Conservation (phyloP, 2,329 filamentous ascomycete genomes). For the Kalaharituber pfeilii region DNA sequence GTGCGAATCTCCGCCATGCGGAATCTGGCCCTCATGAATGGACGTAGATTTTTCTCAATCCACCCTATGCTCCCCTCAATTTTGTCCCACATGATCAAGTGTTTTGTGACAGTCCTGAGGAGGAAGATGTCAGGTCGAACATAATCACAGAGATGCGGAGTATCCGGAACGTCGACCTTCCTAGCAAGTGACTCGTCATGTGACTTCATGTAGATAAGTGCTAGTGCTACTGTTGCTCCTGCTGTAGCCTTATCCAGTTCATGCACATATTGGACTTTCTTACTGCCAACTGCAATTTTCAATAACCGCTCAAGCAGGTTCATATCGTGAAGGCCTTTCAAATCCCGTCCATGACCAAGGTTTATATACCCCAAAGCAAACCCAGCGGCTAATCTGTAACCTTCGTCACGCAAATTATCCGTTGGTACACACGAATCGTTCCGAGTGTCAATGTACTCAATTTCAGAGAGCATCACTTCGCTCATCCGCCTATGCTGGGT, state of each 20-base stretch:
- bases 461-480: constrained; percentile 95
- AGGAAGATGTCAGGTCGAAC: constrained; percentile 85
- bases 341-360: constrained; percentile 70
- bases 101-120: constrained; percentile 70
- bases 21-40: constrained; percentile 45
- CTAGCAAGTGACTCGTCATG: constrained; percentile 70
- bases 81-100: constrained; percentile 80
- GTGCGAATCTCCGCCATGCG: constrained; percentile 42
- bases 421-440: constrained; percentile 52
- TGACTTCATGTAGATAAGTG: constrained; percentile 94
- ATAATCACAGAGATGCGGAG: constrained; percentile 82
- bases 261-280: constrained; percentile 82
- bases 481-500: constrained; percentile 97
- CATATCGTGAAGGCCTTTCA: constrained; percentile 87
- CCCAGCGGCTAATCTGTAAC: constrained; percentile 86
- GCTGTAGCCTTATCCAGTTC: constrained; percentile 83
- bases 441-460: constrained; percentile 63
- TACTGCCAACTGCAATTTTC: constrained; percentile 67
- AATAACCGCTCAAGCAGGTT: constrained; percentile 75
- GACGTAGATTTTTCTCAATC: constrained; percentile 57
- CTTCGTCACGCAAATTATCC: constrained; percentile 74
- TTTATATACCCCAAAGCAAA: constrained; percentile 92
- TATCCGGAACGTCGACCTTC: constrained; percentile 86
- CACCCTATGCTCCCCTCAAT: constrained; percentile 59
- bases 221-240: constrained; percentile 76